Evolutionary conservation across 1,139 yeast species (phyloP).

Genomic region (Taphrina confusa): DNA sequence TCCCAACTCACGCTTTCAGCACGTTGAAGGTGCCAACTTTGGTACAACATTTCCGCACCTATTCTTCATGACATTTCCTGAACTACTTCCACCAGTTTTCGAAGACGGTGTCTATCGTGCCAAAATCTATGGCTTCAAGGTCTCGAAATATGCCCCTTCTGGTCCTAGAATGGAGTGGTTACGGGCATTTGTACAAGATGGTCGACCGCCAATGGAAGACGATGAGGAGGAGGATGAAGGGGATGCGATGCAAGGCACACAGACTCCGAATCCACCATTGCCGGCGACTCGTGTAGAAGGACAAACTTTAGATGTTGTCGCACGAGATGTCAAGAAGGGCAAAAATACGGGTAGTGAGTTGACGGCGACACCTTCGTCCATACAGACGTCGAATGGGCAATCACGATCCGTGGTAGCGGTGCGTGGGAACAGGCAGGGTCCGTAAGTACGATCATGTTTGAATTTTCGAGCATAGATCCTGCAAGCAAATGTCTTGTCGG

Average conservation of each 20-base stretch:
- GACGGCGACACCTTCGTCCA: background rate
- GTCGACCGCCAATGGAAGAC: background rate
- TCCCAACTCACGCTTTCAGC: slow-evolving; percentile 75
- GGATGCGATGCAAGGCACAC: background rate
- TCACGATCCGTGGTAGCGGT: background rate
- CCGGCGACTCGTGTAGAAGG: background rate
- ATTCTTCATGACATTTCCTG: slow-evolving; percentile 85
- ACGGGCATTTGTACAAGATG: slow-evolving; percentile 47
- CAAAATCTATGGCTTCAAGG: slow-evolving; percentile 78
- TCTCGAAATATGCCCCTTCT: slow-evolving; percentile 69
- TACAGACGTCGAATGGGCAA: background rate
- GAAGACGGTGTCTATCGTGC: slow-evolving; percentile 33
- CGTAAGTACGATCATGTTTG: too few species aligned
- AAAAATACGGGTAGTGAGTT: background rate
- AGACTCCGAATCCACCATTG: background rate
- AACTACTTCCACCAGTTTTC: slow-evolving; percentile 49
- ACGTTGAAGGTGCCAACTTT: slow-evolving; percentile 93
- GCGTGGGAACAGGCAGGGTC: background rate
- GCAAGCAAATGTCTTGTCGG: too few species aligned
- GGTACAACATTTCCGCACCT: slow-evolving; percentile 95
- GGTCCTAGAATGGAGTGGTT: slow-evolving; percentile 98
- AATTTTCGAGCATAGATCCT: too few species aligned
- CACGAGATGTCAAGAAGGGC: background rate
- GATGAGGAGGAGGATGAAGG: background rate
- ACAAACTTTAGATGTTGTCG: background rate